Evolutionary conservation across 306 rosid species (phyloP), one percentile per base, ranked within the genome.

Genomic region (Rosa rugosa): DNA sequence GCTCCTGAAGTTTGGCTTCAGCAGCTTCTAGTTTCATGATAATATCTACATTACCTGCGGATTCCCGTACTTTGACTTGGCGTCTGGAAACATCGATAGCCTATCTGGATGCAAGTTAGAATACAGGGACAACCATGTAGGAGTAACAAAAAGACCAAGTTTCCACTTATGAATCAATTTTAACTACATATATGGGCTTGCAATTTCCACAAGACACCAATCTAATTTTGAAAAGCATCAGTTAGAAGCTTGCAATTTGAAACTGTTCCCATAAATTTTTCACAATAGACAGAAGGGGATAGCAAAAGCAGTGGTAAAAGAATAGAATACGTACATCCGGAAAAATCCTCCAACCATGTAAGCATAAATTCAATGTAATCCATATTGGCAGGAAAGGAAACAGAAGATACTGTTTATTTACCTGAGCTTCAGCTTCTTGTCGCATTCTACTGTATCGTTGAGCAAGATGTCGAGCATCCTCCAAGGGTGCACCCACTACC

Each of bases 361-460:
- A 17, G 20, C 45, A 25, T 8, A 60, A 22, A 41, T 11, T 57
- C 56, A 10, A 46, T 46, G 23, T 16, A 17, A 67, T 62, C 8
- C 50, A 18, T 31, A 75, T 8, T 60, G 45, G 70, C 20, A 57
- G 63, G 64, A 57, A 31, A 70, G 23, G 67, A 59, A 79, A 22
- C 41, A 47, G 22, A 62, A 36, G 78, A 38, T 34, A 51, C 51
- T 60, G 78, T 8, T 22, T 66, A 65, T 18, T 20, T 87, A 92
- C 97, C 97, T 92, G 99, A 40, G 97, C 99, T 85, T 94, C 99
- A 75, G 94, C 97, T 86, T 94, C 99, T 85, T 94, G 99, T 47
- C 95, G 88, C 95, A 92, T 86, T 91, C 99, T 86, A 75, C 91
- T 97, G 78, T 94, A 94, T 76, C 97, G 92, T 78, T 94, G 99